phyloP scores from a whole-genome alignment of 139 green algal genomes.

The Choricystis sp. region DNA sequence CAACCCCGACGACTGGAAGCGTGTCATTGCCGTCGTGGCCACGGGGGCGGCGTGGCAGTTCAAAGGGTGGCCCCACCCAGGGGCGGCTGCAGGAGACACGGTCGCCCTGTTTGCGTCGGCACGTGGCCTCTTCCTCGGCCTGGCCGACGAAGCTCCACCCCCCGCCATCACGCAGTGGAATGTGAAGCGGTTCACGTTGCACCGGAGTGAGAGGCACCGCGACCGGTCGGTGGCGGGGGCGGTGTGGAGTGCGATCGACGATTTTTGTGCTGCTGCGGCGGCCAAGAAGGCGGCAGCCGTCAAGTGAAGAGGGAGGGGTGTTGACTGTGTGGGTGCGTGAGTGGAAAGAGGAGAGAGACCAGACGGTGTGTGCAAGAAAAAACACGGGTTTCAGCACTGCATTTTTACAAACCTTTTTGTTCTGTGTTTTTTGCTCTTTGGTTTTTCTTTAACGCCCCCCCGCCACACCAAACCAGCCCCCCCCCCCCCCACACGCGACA shows the following conservation, averaged over 20 bases:
- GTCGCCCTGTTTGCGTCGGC: neutral
- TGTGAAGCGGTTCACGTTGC: neutral
- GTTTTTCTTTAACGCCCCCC: neutral
- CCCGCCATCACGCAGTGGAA: neutral
- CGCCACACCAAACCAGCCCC: neutral
- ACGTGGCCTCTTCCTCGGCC: neutral
- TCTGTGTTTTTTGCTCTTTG: neutral
- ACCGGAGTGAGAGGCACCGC: neutral
- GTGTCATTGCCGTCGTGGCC: constrained; percentile 37
- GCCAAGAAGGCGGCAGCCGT: too few relatives aligned
- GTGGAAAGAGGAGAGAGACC: too few relatives aligned
- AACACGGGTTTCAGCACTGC: too few relatives aligned
- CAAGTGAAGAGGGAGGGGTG: too few relatives aligned
- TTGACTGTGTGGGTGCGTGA: too few relatives aligned
- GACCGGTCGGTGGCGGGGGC: neutral
- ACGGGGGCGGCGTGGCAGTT: constrained; percentile 34
- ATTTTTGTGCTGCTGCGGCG: neutral
- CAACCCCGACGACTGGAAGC: constrained; percentile 15
- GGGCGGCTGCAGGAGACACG: neutral
- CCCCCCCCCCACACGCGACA: neutral
- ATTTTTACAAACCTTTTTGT: too few relatives aligned
- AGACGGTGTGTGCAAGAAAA: too few relatives aligned
- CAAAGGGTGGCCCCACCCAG: constrained; percentile 19
- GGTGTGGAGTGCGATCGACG: neutral
- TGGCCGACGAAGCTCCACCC: neutral